Conservation (phyloP, 1,284 basidiomycete species). For the Fistulinella staudtii region DNA sequence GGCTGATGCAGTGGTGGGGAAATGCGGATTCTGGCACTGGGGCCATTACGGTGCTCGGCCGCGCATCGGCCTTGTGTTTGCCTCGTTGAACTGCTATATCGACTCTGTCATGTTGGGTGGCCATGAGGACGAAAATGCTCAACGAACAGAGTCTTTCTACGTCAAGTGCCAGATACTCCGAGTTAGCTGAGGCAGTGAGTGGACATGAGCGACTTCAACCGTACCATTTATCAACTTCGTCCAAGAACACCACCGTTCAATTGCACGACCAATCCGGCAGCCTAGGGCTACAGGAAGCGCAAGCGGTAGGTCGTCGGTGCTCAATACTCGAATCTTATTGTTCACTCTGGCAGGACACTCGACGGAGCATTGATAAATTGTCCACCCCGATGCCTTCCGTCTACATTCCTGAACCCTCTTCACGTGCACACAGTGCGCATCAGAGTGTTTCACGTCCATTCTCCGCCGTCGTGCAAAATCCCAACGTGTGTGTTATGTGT, state of each 20-base stretch:
- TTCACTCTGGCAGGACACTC: conserved; percentile 14
- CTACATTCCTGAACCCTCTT: not conserved
- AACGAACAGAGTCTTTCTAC: not conserved
- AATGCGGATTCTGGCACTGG: too few species aligned
- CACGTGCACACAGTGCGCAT: conserved; percentile 10
- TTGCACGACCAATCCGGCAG: not conserved
- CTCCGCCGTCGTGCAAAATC: conserved; percentile 5
- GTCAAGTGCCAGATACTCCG: too few species aligned
- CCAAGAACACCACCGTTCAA: conserved; percentile 8
- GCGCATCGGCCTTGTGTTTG: too few species aligned
- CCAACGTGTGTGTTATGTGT: conserved; percentile 10
- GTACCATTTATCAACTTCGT: conserved; percentile 7
- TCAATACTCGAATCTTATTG: not conserved
- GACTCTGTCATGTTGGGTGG: conserved; percentile 1
- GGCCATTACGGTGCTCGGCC: too few species aligned
- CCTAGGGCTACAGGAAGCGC: conserved; percentile 1
- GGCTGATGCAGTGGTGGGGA: too few species aligned
- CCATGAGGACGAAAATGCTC: conserved; percentile 1
- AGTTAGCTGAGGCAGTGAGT: conserved; percentile 15
- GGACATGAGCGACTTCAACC: not conserved
- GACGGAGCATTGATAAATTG: conserved; percentile 8
- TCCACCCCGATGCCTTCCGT: conserved; percentile 10
- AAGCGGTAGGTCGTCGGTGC: conserved; percentile 1
- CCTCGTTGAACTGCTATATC: not conserved
- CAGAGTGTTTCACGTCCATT: conserved; percentile 6